Base-by-base conservation (phyloP, 306 rosid genomes). In the Pachyrhizus erosus region DNA sequence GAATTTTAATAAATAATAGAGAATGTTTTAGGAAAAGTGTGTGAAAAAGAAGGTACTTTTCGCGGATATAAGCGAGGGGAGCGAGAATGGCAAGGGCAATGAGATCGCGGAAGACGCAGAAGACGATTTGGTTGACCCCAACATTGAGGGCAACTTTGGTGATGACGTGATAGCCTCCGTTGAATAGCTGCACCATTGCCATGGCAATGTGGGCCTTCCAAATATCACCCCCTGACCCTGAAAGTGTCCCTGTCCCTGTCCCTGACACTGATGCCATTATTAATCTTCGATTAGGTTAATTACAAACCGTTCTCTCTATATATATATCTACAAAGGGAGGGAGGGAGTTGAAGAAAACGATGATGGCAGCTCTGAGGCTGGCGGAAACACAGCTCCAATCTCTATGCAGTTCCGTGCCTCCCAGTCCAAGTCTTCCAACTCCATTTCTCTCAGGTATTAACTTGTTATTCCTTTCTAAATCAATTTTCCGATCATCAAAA, bases 141-240 rank as follows among this genome's bases (percentile, higher is more conserved):
- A 93, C 92, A 58, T 95, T 90, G 70, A 95, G 97, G 65, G 98
- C 97, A 0, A 95, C 90, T 81, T 95, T 95, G 72, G 98, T 91
- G 65, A 95, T 88, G 15, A 93, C 98, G 39, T 95, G 98, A 34
- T 91, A 95, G 2, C 98, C 98, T 69, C 98, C 98, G 73, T 81
- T 82, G 90, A 88, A 85, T 20, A 95, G 76, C 88, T 93, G 98
- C 18, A 95, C 95, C 70, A 90, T 8, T 15, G 89, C 97, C 97
- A 93, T 88, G 33, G 91, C 91, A 14, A 81, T 58, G 46, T 95
- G 98, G 3, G 98, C 98, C 82, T 82, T 93, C 89, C 80, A 72
- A 23, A 88, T 80, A 29, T 95, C 97, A 37, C 84, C 88, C 5
- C 75, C 75, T 24, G 83, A 85, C 66, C 62, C 75, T 20, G 83